These are phyloP conservation scores for Ophiosphaerella narmari DNA, from an alignment of 2,329 filamentous ascomycete species.

Conservation along the genomic window DNA sequence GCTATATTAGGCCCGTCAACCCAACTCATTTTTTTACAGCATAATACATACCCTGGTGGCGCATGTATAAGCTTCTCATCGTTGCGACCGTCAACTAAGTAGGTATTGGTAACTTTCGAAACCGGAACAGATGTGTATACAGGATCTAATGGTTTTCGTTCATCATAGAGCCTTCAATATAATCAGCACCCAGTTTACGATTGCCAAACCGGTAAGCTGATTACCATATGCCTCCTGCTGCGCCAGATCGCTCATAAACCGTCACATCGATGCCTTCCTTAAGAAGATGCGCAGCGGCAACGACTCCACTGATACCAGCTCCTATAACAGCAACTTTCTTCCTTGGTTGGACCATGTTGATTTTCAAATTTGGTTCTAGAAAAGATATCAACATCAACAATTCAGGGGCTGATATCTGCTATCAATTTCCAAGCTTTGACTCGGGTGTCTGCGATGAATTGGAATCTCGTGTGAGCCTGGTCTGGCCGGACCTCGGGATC, in stretches of 20 bases:
- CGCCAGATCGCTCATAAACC: slow-evolving; percentile 59
- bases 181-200: background rate
- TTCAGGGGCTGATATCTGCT: too few species aligned
- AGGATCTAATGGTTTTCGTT: slow-evolving; percentile 54
- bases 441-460: background rate
- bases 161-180: slow-evolving; percentile 53
- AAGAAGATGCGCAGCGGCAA: slow-evolving; percentile 41
- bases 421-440: too few species aligned
- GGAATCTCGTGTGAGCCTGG: background rate
- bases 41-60: slow-evolving; percentile 53
- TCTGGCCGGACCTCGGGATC: background rate
- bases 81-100: slow-evolving; percentile 14
- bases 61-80: slow-evolving; percentile 46
- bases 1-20: slow-evolving; percentile 31
- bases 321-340: slow-evolving; percentile 42
- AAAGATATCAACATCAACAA: background rate
- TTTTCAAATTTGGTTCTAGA: background rate
- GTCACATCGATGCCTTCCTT: slow-evolving; percentile 52
- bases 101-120: slow-evolving; percentile 24
- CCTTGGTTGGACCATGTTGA: slow-evolving; percentile 5
- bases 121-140: slow-evolving; percentile 47
- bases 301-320: slow-evolving; percentile 44
- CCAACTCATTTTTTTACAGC: fast-evolving
- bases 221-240: slow-evolving; percentile 62
- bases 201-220: slow-evolving; percentile 7